phyloP scores from a whole-genome alignment of 441 rosid genomes.

The Hura crepitans region DNA sequence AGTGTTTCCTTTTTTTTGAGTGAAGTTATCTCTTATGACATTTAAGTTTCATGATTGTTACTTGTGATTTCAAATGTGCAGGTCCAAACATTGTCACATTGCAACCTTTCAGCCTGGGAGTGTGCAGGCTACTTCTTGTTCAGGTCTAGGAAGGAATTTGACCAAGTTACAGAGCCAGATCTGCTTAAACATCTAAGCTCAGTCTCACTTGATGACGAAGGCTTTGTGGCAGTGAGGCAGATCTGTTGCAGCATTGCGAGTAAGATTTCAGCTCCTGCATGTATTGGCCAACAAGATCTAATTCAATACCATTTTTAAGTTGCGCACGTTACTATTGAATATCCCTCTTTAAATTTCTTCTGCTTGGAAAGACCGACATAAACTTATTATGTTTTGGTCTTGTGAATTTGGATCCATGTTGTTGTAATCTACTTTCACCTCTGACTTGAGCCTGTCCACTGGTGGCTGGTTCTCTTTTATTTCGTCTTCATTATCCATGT shows the following conservation, averaged over 20 bases:
- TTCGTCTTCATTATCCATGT: not conserved
- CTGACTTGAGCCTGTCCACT: not conserved
- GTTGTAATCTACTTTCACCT: not conserved
- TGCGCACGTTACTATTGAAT: not conserved
- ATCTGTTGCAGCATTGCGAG: slow-evolving; percentile 31
- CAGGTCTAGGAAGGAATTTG: slow-evolving; percentile 33
- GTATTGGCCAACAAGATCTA: slow-evolving; percentile 18
- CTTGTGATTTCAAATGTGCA: slow-evolving; percentile 1
- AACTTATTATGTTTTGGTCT: not conserved
- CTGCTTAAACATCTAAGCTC: slow-evolving; percentile 28
- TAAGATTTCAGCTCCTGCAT: slow-evolving; percentile 19
- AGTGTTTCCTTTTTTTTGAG: not conserved
- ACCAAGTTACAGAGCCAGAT: slow-evolving; percentile 33
- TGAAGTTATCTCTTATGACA: not conserved
- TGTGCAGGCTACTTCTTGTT: slow-evolving; percentile 42
- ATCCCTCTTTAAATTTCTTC: not conserved
- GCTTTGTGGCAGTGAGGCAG: slow-evolving; percentile 36
- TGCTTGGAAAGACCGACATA: not conserved
- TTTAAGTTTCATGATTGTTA: not conserved
- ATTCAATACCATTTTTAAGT: not conserved
- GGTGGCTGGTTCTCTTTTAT: not conserved
- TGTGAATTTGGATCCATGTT: not conserved
- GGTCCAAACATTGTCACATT: slow-evolving; percentile 16
- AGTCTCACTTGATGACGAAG: slow-evolving; percentile 32
- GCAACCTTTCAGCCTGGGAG: slow-evolving; percentile 37